These are phyloP conservation scores for Metarhizium sp. DNA, from an alignment of 2,329 filamentous ascomycete species.

Conservation along the genomic window DNA sequence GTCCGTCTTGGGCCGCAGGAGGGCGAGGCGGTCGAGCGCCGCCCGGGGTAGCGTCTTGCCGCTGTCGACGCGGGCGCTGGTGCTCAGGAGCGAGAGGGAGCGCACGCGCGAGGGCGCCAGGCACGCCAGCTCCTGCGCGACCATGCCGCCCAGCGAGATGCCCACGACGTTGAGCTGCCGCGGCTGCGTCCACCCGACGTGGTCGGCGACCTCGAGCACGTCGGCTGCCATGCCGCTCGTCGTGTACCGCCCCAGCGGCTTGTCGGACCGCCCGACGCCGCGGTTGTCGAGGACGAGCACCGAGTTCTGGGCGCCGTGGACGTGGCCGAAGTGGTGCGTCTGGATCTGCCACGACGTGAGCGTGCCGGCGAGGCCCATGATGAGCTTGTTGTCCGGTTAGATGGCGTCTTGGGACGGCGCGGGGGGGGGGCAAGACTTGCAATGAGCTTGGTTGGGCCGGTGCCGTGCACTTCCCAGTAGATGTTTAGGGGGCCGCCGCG, in stretches of 20 bases:
- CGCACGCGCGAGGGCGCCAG: constrained; percentile 42
- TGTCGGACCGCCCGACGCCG: constrained; percentile 72
- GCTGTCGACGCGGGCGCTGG: constrained; percentile 51
- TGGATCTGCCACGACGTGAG: constrained; percentile 72
- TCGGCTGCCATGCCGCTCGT: constrained; percentile 81
- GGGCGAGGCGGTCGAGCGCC: constrained; percentile 42
- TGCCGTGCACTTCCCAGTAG: constrained; percentile 71
- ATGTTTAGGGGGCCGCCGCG: constrained; percentile 70
- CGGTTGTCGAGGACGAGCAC: constrained; percentile 76
- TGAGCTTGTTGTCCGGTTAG: constrained; percentile 41
- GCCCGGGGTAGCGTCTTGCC: constrained; percentile 56
- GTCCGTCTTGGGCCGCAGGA: constrained; percentile 61
- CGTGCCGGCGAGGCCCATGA: constrained; percentile 69
- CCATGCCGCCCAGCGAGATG: constrained; percentile 86
- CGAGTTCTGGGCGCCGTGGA: constrained; percentile 56
- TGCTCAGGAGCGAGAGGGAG: constrained; percentile 51
- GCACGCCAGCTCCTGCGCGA: constrained; percentile 68
- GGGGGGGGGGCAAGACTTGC: constrained; percentile 38
- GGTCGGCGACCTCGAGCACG: constrained; percentile 57
- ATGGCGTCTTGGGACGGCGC: too few relatives aligned
- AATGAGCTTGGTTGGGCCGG: constrained; percentile 61
- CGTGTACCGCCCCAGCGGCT: constrained; percentile 67
- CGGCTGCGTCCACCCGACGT: constrained; percentile 55
- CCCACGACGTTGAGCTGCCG: constrained; percentile 59
- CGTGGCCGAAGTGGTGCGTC: constrained; percentile 72